These are phyloP conservation scores for Aquilaria sinensis DNA, from an alignment of 345 rosid species.

Conservation along the genomic window DNA sequence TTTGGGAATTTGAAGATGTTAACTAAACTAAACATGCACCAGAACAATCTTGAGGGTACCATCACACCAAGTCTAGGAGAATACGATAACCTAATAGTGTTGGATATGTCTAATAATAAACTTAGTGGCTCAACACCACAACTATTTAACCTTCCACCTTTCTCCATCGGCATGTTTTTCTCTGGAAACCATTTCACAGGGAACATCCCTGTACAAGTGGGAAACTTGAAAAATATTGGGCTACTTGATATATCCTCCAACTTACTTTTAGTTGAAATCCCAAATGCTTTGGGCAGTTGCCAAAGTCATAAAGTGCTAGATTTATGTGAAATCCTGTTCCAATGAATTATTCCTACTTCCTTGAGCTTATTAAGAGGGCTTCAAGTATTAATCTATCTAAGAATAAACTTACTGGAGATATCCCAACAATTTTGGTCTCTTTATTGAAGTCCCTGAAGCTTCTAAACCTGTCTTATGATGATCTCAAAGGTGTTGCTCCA, in stretches of 20 bases:
- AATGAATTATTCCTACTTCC: conserved; percentile 21
- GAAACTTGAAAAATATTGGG: not conserved
- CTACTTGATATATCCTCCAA: not conserved
- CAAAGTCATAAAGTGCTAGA: conserved; percentile 1
- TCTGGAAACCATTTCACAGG: conserved; percentile 1
- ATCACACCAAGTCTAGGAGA: conserved; percentile 2
- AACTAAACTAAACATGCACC: not conserved
- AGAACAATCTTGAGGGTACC: not conserved
- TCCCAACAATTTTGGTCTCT: conserved; percentile 20
- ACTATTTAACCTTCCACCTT: not conserved
- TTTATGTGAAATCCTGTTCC: conserved; percentile 15
- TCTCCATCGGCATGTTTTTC: rapidly evolving
- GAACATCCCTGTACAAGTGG: not conserved
- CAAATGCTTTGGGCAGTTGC: conserved; percentile 16
- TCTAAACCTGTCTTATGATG: conserved; percentile 15
- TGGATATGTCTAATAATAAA: not conserved
- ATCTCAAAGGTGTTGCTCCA: conserved; percentile 26
- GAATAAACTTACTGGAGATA: conserved; percentile 3
- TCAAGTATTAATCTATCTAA: too few relatives aligned
- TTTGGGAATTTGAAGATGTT: conserved; percentile 3
- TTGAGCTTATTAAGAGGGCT: conserved; percentile 3
- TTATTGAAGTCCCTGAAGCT: conserved; percentile 16
- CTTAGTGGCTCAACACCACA: conserved; percentile 9
- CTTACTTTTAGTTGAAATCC: too few relatives aligned
- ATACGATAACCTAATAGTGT: rapidly evolving